A percentile compares a stretch with the other conserved stretches of the same genome.
Evolutionary conservation across 2,329 filamentous ascomycete genomes (phyloP).

Genomic region (Colletotrichum orbiculare): DNA sequence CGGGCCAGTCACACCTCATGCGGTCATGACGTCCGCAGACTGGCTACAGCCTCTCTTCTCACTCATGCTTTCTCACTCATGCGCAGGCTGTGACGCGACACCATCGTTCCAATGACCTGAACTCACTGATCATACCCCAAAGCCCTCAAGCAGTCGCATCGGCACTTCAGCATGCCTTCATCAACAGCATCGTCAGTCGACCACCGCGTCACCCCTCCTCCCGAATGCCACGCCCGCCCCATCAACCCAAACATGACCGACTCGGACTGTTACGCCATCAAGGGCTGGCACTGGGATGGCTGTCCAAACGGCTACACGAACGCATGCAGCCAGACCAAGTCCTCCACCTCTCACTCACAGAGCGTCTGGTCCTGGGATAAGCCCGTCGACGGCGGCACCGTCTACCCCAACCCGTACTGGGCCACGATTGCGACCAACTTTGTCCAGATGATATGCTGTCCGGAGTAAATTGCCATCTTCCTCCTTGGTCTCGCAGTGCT

Average conservation of each 20-base stretch:
- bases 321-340: background rate
- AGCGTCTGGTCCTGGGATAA: background rate
- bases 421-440: background rate
- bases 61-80: too few species aligned
- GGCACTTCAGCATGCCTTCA: background rate
- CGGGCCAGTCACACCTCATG: too few species aligned
- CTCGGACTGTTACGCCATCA: background rate
- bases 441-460: slow-evolving; percentile 9
- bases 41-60: too few species aligned
- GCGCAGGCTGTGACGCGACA: too few species aligned
- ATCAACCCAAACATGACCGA: background rate
- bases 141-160: too few species aligned
- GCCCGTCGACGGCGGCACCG: background rate
- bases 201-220: slow-evolving; percentile 1
- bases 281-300: background rate
- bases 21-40: too few species aligned
- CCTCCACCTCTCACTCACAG: background rate
- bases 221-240: background rate
- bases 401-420: background rate
- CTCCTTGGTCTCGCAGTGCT: background rate
- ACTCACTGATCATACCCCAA: too few species aligned
- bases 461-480: background rate
- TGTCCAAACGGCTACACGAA: slow-evolving; percentile 17
- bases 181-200: background rate
- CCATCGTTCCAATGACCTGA: too few species aligned